phyloP scores from a whole-genome alignment of 306 rosid species.

The Vigna unguiculata region DNA sequence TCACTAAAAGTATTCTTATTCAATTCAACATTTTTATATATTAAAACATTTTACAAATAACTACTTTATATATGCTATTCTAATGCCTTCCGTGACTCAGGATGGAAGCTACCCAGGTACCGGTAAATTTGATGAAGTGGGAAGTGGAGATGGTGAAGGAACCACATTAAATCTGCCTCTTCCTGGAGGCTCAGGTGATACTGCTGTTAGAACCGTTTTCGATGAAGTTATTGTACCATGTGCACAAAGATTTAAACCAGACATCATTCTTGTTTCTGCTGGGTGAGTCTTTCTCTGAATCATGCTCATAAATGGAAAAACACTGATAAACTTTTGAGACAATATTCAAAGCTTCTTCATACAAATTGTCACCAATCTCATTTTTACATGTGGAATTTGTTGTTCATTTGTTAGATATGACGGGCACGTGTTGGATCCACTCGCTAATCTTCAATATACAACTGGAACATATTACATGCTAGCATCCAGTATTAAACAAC shows the following conservation, averaged over 20 bases:
- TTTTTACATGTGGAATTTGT: constrained; percentile 10
- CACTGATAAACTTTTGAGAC: constrained; percentile 9
- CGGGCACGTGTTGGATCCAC: constrained; percentile 90
- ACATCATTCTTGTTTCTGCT: constrained; percentile 93
- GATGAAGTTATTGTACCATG: constrained; percentile 89
- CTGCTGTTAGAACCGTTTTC: constrained; percentile 74
- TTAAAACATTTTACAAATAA: not conserved
- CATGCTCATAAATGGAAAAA: constrained; percentile 35
- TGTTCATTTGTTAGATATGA: constrained; percentile 65
- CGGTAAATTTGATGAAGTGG: constrained; percentile 84
- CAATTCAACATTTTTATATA: not conserved
- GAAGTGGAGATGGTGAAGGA: constrained; percentile 88
- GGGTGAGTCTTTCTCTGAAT: constrained; percentile 69
- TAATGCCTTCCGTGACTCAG: constrained; percentile 50
- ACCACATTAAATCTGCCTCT: constrained; percentile 88
- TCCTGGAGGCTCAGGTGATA: constrained; percentile 96
- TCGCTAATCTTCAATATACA: constrained; percentile 81
- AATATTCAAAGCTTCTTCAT: not conserved
- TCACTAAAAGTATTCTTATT: not conserved
- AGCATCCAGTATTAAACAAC: constrained; percentile 76
- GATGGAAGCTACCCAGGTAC: constrained; percentile 98
- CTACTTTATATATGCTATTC: not conserved
- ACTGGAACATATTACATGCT: constrained; percentile 93
- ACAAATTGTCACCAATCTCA: constrained; percentile 11
- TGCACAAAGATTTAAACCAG: constrained; percentile 91